These are phyloP conservation scores for Amanita brunnescens DNA, from an alignment of 768 basidiomycete genomes.

Conservation along the genomic window DNA sequence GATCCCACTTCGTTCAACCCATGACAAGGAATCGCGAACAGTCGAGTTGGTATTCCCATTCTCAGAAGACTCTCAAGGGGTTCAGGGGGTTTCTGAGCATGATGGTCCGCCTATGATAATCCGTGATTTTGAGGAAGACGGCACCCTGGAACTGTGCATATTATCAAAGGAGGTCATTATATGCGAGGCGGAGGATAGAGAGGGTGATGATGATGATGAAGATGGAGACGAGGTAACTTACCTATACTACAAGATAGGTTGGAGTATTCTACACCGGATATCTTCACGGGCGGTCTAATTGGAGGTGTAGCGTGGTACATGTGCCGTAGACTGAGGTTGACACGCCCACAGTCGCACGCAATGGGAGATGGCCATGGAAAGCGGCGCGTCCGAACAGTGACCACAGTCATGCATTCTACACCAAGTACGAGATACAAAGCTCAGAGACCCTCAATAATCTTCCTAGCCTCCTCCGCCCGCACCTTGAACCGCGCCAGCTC, in stretches of 20 bases:
- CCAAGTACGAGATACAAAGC: too few species aligned
- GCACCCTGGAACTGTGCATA: conserved; percentile 33
- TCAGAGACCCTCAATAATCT: conserved; percentile 28
- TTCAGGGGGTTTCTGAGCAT: neutral
- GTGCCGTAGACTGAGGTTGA: too few species aligned
- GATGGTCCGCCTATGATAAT: neutral
- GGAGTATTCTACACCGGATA: conserved; percentile 29
- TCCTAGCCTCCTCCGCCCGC: conserved; percentile 32
- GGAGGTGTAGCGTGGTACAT: too few species aligned
- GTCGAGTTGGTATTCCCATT: conserved; percentile 47
- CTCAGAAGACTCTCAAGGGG: neutral
- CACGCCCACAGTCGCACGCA: too few species aligned
- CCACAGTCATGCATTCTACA: too few species aligned
- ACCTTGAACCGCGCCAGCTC: conserved; percentile 33
- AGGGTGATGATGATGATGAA: neutral
- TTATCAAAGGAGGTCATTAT: conserved; percentile 43
- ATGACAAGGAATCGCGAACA: conserved; percentile 46
- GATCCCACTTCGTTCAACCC: conserved; percentile 63
- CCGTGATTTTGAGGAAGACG: neutral
- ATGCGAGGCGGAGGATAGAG: conserved; percentile 40
- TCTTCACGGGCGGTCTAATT: too few species aligned
- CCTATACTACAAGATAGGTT: conserved; percentile 66
- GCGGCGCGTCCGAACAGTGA: too few species aligned
- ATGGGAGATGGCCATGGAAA: too few species aligned
- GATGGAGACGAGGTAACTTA: conserved; percentile 42